Evolutionary conservation across 371 early-diverging fungal species (phyloP).

Genomic region (Polyrhizophydium stewartii): DNA sequence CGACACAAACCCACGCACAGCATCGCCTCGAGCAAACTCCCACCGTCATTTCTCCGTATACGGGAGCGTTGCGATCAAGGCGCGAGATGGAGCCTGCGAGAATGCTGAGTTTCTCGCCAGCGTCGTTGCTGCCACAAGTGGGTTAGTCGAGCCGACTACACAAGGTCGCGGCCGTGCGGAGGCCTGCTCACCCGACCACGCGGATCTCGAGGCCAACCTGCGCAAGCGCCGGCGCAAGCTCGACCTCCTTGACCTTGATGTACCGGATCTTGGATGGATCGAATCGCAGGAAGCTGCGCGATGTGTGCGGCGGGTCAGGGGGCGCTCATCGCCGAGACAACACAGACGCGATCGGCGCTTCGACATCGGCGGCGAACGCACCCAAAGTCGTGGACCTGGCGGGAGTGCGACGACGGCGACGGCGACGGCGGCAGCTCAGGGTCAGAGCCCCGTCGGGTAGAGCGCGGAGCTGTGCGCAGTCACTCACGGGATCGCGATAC

Average conservation of each 20-base stretch:
- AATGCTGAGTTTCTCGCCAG: constrained; percentile 89
- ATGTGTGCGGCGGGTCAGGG: too few species aligned
- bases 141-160: neutral
- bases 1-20: too few species aligned
- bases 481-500: constrained; percentile 56
- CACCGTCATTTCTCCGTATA: constrained; percentile 25
- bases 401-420: constrained; percentile 71
- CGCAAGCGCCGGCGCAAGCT: constrained; percentile 75
- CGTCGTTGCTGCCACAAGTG: constrained; percentile 61
- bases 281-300: constrained; percentile 70
- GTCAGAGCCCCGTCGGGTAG: neutral
- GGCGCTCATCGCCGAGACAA: too few species aligned
- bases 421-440: neutral
- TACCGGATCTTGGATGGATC: constrained; percentile 76
- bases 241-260: constrained; percentile 74
- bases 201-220: constrained; percentile 88
- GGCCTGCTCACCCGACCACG: constrained; percentile 73
- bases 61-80: constrained; percentile 78
- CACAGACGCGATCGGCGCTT: too few species aligned
- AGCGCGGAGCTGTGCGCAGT: neutral
- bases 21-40: too few species aligned
- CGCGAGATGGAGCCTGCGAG: constrained; percentile 84
- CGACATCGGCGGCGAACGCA: constrained; percentile 1
- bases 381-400: constrained; percentile 82
- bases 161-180: too few species aligned